Evolutionary conservation across 2,329 filamentous ascomycete genomes (phyloP).

Genomic region (Stagonosporopsis tanaceti): DNA sequence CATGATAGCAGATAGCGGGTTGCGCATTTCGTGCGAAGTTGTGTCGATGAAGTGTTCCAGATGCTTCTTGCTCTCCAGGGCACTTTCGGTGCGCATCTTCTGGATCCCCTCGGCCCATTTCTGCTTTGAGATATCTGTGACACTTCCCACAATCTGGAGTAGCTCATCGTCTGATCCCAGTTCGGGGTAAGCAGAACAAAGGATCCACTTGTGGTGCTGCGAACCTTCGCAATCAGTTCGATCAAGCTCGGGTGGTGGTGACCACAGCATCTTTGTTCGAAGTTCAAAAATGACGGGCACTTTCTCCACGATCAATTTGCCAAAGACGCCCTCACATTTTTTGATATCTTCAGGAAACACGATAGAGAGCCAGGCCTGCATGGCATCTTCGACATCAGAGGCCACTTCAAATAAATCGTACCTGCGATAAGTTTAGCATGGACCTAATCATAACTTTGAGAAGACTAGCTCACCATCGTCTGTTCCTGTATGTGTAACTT

Average conservation of each 20-base stretch:
- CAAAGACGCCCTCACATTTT: constrained; percentile 42
- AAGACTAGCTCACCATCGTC: constrained; percentile 43
- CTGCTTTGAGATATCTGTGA: constrained; percentile 49
- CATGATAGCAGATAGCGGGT: constrained; percentile 54
- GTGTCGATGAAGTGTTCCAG: constrained; percentile 49
- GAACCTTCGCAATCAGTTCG: constrained; percentile 20
- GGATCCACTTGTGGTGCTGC: constrained; percentile 39
- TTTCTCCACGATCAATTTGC: constrained; percentile 41
- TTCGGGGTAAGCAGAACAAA: constrained; percentile 43
- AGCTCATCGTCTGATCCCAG: constrained; percentile 32
- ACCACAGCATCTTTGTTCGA: constrained; percentile 48
- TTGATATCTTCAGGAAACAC: constrained; percentile 48
- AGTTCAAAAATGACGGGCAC: constrained; percentile 49
- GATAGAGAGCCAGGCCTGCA: constrained; percentile 31
- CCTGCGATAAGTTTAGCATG: not conserved
- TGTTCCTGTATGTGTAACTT: constrained; percentile 51
- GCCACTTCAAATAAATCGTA: constrained; percentile 42
- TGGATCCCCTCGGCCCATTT: constrained; percentile 49
- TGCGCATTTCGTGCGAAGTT: constrained; percentile 54
- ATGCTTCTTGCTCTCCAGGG: constrained; percentile 45
- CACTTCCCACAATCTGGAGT: constrained; percentile 44
- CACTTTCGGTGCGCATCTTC: constrained; percentile 38
- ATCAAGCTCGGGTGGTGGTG: constrained; percentile 27
- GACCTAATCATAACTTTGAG: not conserved
- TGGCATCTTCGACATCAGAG: constrained; percentile 25